phyloP scores from a whole-genome alignment of 2,329 filamentous ascomycete species.

The Ophiostoma fasciatum region DNA sequence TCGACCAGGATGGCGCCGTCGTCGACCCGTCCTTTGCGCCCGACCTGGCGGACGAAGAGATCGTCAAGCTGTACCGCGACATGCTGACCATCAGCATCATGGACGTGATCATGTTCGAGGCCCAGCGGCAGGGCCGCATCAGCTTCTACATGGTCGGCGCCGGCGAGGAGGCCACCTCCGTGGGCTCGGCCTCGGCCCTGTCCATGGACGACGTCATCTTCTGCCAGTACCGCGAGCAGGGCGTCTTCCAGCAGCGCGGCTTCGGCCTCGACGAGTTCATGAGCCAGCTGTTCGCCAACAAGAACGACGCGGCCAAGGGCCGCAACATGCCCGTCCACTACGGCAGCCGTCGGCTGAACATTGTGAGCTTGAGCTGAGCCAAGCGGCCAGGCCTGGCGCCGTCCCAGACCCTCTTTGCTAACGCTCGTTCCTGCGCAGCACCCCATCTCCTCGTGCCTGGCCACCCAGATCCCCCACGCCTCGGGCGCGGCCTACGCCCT shows the following conservation, averaged over 20 bases:
- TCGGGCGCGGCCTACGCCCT: conserved; percentile 65
- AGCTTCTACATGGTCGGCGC: conserved; percentile 97
- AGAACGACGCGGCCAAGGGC: conserved; percentile 62
- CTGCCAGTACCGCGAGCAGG: conserved; percentile 87
- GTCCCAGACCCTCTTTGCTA: no score
- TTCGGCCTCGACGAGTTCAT: conserved; percentile 84
- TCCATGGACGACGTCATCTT: conserved; percentile 81
- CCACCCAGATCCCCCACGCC: conserved; percentile 68
- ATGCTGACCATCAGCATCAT: conserved; percentile 65
- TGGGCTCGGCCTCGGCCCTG: conserved; percentile 75
- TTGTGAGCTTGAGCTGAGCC: no score
- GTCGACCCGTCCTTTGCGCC: conserved; percentile 58
- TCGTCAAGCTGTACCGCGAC: conserved; percentile 46
- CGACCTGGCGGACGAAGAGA: conserved; percentile 50
- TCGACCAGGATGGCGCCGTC: conserved; percentile 76
- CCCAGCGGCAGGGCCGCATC: conserved; percentile 82
- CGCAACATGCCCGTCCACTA: conserved; percentile 98
- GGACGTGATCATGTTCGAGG: conserved; percentile 97
- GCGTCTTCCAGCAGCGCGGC: conserved; percentile 78
- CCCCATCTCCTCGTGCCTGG: conserved; percentile 63
- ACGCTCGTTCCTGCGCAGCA: conserved; percentile 33
- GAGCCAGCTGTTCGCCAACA: conserved; percentile 86
- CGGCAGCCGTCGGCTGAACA: conserved; percentile 67
- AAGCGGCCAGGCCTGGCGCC: no score
- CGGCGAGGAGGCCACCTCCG: conserved; percentile 85